Conservation (phyloP, 768 basidiomycete species). For the Lepiota venenata region DNA sequence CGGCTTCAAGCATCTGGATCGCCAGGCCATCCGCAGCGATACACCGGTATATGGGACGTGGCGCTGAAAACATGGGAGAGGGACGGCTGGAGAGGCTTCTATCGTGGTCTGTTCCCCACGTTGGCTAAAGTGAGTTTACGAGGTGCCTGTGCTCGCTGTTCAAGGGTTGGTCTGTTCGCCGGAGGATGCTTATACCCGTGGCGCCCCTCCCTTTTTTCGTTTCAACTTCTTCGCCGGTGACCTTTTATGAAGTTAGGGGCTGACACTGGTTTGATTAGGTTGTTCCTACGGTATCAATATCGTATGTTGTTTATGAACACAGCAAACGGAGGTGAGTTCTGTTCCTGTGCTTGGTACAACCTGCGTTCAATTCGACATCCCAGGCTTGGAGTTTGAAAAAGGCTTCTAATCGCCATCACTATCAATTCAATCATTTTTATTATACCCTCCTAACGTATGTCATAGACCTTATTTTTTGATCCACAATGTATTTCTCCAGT, state of each 20-base stretch:
- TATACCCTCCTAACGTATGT: slow-evolving; percentile 6
- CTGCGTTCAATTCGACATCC: slow-evolving; percentile 13
- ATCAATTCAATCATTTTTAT: slow-evolving; percentile 2
- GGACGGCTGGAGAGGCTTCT: slow-evolving; percentile 94
- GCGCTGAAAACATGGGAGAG: slow-evolving; percentile 70
- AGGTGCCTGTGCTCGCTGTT: background rate
- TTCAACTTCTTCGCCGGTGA: background rate
- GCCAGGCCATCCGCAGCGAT: slow-evolving; percentile 88
- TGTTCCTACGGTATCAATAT: slow-evolving; percentile 94
- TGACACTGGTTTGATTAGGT: slow-evolving; percentile 46
- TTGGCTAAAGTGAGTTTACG: slow-evolving; percentile 71
- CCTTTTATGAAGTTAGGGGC: background rate
- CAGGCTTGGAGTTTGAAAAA: slow-evolving; percentile 62
- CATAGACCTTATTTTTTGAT: slow-evolving; percentile 9
- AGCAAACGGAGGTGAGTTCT: slow-evolving; percentile 68
- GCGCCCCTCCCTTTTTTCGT: slow-evolving; percentile 6
- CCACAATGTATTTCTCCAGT: slow-evolving; percentile 11
- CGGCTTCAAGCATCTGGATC: slow-evolving; percentile 96
- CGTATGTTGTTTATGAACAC: slow-evolving; percentile 92
- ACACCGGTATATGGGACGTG: slow-evolving; percentile 88
- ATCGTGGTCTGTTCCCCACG: slow-evolving; percentile 88
- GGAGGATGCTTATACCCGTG: slow-evolving; percentile 4
- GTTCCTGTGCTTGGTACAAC: slow-evolving; percentile 1
- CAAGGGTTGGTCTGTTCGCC: background rate
- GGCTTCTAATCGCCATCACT: slow-evolving; percentile 13